Evolutionary conservation across 1,284 basidiomycete species (phyloP).

Genomic region (Neotropicomus parvogracilis): DNA sequence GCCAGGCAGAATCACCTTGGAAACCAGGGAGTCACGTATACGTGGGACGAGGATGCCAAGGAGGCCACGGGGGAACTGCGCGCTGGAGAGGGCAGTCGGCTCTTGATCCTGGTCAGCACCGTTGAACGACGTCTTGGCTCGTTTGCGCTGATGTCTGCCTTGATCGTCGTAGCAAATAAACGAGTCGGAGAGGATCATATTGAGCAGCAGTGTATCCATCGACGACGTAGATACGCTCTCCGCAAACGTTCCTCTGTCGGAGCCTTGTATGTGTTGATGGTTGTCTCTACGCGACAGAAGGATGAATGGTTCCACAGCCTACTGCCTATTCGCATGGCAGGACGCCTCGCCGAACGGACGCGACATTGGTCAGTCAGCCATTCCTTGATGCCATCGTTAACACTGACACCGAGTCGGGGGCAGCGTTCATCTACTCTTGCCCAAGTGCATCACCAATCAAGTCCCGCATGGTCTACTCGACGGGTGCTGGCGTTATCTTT

Average conservation of each 20-base stretch:
- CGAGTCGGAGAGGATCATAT: constrained; percentile 51
- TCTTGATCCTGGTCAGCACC: constrained; percentile 60
- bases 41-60: constrained; percentile 62
- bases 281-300: constrained; percentile 5
- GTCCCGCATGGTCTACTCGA: constrained; percentile 84
- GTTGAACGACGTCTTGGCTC: background rate
- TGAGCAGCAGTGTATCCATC: constrained; percentile 36
- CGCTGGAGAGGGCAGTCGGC: constrained; percentile 43
- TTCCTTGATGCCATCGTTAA: background rate
- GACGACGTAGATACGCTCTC: constrained; percentile 44
- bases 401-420: constrained; percentile 7
- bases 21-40: constrained; percentile 50
- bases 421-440: constrained; percentile 88
- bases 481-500: constrained; percentile 57
- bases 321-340: constrained; percentile 74
- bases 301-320: constrained; percentile 40
- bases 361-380: constrained; percentile 49
- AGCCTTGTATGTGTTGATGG: constrained; percentile 42
- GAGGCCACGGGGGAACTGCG: constrained; percentile 60
- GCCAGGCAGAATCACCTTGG: constrained; percentile 55
- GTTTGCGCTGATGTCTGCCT: background rate
- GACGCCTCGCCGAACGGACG: constrained; percentile 44
- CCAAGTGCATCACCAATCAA: constrained; percentile 77
- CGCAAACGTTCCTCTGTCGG: constrained; percentile 48
- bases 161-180: constrained; percentile 53